These are phyloP conservation scores for Pichia californica DNA, from an alignment of 805 yeast species.

Conservation along the genomic window DNA sequence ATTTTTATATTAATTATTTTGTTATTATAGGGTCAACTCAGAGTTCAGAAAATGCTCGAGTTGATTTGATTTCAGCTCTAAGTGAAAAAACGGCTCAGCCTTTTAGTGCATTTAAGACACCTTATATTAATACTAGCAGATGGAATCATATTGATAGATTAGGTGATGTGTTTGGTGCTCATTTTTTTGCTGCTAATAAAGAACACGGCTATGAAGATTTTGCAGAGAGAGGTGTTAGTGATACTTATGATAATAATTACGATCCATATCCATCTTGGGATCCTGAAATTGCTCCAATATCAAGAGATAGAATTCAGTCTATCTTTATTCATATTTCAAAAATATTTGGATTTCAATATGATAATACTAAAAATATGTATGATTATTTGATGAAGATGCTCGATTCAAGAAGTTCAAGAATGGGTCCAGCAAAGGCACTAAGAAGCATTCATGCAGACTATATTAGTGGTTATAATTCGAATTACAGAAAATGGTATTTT, in stretches of 20 bases:
- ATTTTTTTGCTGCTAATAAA: constrained; percentile 24
- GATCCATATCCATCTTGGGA: constrained; percentile 54
- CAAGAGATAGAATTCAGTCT: constrained; percentile 47
- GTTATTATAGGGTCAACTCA: neutral
- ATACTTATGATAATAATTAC: constrained; percentile 36
- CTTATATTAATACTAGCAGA: constrained; percentile 35
- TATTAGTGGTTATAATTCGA: constrained; percentile 64
- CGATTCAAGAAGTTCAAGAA: constrained; percentile 65
- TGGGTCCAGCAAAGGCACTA: constrained; percentile 51
- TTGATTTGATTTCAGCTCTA: constrained; percentile 17
- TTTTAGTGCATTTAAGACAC: constrained; percentile 40
- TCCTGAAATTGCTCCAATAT: constrained; percentile 39
- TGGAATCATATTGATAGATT: constrained; percentile 36
- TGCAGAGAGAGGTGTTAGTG: constrained; percentile 32
- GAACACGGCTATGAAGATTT: constrained; percentile 27
- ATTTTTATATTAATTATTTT: neutral
- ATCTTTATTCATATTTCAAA: constrained; percentile 46
- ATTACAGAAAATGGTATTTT: constrained; percentile 71
- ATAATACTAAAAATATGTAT: constrained; percentile 59
- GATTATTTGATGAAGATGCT: constrained; percentile 55
- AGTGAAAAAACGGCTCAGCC: constrained; percentile 27
- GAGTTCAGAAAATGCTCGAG: neutral
- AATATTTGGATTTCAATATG: constrained; percentile 64
- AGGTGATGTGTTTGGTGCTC: constrained; percentile 29
- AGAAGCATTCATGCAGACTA: constrained; percentile 64